phyloP scores from a whole-genome alignment of 2,329 filamentous ascomycete species.

The Cladosporium sp. region DNA sequence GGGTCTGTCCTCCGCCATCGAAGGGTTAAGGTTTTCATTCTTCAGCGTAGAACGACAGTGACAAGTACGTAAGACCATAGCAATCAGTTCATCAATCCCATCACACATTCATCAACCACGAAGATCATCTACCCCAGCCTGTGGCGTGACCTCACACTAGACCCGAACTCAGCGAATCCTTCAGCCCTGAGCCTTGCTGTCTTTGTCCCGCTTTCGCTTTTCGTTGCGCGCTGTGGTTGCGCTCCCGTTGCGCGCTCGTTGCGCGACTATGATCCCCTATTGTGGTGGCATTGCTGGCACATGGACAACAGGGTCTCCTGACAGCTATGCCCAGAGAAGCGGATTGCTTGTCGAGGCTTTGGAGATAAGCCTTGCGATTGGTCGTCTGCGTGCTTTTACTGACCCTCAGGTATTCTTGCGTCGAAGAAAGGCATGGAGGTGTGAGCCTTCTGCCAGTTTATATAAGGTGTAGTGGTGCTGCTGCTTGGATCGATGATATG shows the following conservation, averaged over 20 bases:
- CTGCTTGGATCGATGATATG: neutral
- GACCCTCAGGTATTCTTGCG: neutral
- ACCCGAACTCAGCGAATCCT: too few relatives aligned
- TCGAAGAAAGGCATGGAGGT: too few relatives aligned
- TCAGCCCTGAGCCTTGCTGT: neutral
- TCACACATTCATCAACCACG: too few relatives aligned
- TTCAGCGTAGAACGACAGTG: too few relatives aligned
- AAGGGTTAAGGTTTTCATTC: too few relatives aligned
- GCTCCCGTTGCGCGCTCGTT: constrained; percentile 2
- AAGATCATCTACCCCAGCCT: too few relatives aligned
- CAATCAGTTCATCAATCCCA: too few relatives aligned
- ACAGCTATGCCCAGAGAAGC: neutral
- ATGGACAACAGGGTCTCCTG: constrained; percentile 6
- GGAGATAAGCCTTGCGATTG: neutral
- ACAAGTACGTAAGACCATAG: too few relatives aligned
- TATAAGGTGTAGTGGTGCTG: neutral
- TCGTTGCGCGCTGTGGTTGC: constrained; percentile 4
- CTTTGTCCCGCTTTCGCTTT: neutral
- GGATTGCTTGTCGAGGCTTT: neutral
- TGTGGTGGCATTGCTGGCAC: neutral
- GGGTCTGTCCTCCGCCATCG: too few relatives aligned
- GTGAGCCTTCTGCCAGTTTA: too few relatives aligned
- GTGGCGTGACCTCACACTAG: too few relatives aligned
- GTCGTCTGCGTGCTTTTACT: neutral
- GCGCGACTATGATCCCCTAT: neutral